These are phyloP conservation scores for Fusarium hostae DNA, from an alignment of 2,329 filamentous ascomycete genomes.

Conservation along the genomic window DNA sequence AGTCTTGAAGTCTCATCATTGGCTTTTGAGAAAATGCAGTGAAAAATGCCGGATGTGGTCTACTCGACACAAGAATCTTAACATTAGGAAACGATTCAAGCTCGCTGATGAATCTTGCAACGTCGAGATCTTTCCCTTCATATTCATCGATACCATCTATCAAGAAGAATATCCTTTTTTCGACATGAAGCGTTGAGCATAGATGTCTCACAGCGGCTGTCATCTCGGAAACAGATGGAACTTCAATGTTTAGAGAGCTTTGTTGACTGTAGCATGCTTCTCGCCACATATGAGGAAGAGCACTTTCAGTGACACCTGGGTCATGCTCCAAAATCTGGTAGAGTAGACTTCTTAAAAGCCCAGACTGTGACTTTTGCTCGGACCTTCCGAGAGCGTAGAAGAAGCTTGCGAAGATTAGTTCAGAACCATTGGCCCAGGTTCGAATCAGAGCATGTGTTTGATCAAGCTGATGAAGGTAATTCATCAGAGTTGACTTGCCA, in stretches of 20 bases:
- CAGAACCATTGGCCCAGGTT: accelerated
- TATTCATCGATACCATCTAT: not conserved
- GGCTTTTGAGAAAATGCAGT: accelerated
- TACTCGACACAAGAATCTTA: not conserved
- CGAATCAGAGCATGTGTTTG: accelerated
- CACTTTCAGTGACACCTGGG: accelerated
- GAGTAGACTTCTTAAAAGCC: not conserved
- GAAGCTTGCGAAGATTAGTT: accelerated
- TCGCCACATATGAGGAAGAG: not conserved
- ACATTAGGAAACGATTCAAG: not conserved
- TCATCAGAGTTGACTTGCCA: not conserved
- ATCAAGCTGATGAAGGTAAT: not conserved
- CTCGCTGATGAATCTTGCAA: not conserved
- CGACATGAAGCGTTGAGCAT: accelerated
- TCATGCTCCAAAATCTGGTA: not conserved
- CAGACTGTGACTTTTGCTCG: not conserved
- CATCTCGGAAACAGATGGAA: not conserved
- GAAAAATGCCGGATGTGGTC: not conserved
- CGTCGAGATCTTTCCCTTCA: not conserved
- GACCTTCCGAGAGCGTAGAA: not conserved
- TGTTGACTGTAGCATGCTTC: not conserved
- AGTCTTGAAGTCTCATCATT: not conserved
- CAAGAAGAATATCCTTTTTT: not conserved
- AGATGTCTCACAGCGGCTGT: not conserved
- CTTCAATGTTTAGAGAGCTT: accelerated